phyloP scores from a whole-genome alignment of 1,284 basidiomycete species.

The Malassezia japonica region DNA sequence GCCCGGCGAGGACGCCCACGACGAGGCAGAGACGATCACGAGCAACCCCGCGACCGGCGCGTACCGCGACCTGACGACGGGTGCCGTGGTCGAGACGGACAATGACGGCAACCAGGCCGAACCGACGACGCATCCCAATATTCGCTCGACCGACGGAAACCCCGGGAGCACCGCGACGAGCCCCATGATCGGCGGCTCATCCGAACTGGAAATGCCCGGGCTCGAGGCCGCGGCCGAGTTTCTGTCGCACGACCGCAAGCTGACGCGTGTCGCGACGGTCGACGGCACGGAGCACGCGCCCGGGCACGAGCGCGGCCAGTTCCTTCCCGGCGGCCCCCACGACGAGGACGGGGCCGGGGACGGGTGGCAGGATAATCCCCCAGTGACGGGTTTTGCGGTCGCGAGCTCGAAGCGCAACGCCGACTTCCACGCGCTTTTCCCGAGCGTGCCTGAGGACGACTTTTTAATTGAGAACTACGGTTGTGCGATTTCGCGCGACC shows the following conservation, averaged over 20 bases:
- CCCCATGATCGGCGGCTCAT: not conserved
- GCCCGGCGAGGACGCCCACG: not conserved
- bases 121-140: slow-evolving; percentile 9
- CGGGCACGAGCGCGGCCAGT: not conserved
- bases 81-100: slow-evolving; percentile 16
- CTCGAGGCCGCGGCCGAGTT: slow-evolving; percentile 11
- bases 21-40: not conserved
- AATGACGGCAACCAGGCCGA: slow-evolving; percentile 11
- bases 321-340: not conserved
- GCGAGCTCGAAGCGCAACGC: slow-evolving; percentile 87
- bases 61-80: slow-evolving; percentile 14
- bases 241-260: not conserved
- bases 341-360: not conserved
- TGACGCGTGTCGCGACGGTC: not conserved
- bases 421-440: slow-evolving; percentile 90
- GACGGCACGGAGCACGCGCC: not conserved
- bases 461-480: slow-evolving; percentile 98
- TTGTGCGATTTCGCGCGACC: slow-evolving; percentile 89
- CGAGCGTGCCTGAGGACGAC: slow-evolving; percentile 76
- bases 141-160: not conserved
- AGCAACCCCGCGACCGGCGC: slow-evolving; percentile 7
- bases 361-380: slow-evolving; percentile 26
- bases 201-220: not conserved
- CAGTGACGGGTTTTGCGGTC: slow-evolving; percentile 71
- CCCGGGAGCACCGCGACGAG: no score